These are phyloP conservation scores for Linnemannia hyalina DNA, from an alignment of 192 early-diverging fungal species.

Conservation along the genomic window DNA sequence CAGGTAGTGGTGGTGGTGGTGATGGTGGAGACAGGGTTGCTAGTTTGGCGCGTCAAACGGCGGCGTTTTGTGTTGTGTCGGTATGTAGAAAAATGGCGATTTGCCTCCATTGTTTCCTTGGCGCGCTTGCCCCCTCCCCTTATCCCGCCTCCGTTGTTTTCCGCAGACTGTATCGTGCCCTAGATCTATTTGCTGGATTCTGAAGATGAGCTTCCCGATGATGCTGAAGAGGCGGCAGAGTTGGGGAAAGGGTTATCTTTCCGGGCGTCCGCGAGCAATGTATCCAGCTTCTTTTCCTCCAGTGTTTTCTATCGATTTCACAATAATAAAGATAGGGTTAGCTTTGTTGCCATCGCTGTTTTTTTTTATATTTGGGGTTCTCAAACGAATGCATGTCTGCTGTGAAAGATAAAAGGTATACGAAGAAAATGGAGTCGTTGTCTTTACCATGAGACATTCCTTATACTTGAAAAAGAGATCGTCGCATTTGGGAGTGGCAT, in stretches of 20 bases:
- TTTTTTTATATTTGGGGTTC: neutral
- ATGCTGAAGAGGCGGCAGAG: slow-evolving; percentile 23
- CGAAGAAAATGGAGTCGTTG: neutral
- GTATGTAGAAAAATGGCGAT: neutral
- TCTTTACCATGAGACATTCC: slow-evolving; percentile 83
- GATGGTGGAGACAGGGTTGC: neutral
- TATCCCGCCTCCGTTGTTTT: neutral
- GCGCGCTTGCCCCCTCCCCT: neutral
- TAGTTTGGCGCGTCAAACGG: neutral
- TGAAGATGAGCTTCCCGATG: slow-evolving; percentile 11
- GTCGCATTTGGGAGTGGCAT: slow-evolving; percentile 82
- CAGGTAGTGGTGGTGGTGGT: neutral
- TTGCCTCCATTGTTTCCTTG: neutral
- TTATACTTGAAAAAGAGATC: slow-evolving; percentile 87
- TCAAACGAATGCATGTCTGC: too few relatives aligned
- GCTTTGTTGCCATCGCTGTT: neutral
- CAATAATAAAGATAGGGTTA: neutral
- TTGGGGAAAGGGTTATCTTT: slow-evolving; percentile 78
- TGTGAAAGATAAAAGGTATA: neutral
- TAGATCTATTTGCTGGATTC: slow-evolving; percentile 31
- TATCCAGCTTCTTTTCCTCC: slow-evolving; percentile 87
- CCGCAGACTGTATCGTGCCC: neutral
- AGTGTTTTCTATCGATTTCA: slow-evolving; percentile 68
- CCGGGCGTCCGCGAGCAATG: slow-evolving; percentile 85
- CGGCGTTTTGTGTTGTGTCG: neutral